A percentile compares a stretch with the other conserved stretches of the same genome.
phyloP scores from a whole-genome alignment of 306 rosid genomes.

The Quercus mongolica region DNA sequence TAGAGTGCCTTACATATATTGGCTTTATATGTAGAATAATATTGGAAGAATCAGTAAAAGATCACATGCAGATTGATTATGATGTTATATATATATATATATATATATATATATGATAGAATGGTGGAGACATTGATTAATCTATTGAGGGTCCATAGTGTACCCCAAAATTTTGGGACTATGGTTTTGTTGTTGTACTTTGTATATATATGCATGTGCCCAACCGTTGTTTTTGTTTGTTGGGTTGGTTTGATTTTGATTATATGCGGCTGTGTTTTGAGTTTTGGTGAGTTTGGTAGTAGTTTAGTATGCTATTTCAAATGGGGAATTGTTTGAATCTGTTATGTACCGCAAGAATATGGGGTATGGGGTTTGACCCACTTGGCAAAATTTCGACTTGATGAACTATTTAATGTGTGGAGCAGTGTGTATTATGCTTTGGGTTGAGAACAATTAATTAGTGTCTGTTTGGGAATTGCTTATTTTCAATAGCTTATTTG shows the following conservation, averaged over 20 bases:
- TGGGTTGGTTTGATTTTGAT: neutral
- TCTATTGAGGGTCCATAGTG: too few species aligned
- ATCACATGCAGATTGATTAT: too few species aligned
- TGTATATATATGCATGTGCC: too few species aligned
- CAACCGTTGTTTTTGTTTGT: neutral
- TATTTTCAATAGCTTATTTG: too few species aligned
- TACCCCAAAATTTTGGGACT: too few species aligned
- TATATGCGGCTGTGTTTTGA: neutral
- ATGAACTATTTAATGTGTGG: neutral
- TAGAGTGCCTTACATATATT: neutral
- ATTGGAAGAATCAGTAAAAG: too few species aligned
- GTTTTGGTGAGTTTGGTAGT: neutral
- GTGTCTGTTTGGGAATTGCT: too few species aligned
- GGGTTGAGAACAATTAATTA: neutral
- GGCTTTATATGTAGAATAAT: too few species aligned
- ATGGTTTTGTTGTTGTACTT: too few species aligned
- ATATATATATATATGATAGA: too few species aligned
- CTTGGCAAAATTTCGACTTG: neutral
- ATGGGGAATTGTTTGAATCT: neutral
- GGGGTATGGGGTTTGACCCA: neutral
- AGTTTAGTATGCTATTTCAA: neutral
- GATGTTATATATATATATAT: too few species aligned
- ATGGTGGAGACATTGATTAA: too few species aligned
- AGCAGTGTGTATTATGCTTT: neutral
- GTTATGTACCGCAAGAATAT: neutral